Base-by-base conservation (phyloP, 2,329 filamentous ascomycete species). In the Fusarium hostae region DNA sequence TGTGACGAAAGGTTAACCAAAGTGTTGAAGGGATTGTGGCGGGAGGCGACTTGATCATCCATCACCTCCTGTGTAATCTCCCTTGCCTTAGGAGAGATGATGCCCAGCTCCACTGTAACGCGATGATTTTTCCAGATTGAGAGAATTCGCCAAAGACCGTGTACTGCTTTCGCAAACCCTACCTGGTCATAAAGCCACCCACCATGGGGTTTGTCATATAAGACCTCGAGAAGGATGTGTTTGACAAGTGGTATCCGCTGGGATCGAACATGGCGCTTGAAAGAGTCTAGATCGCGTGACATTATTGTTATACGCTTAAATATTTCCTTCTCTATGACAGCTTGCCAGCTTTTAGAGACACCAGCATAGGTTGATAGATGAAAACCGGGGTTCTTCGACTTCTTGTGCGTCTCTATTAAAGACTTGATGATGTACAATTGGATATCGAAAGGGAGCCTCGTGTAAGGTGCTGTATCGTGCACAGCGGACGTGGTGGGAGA, bases 51-150 rank as follows among this genome's bases (percentile, higher is more conserved):
- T 35, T 9, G 15, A 35, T 35, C 9, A 35, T 16, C 7, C n/a
- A n/a, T n/a, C n/a, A n/a, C n/a, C n/a, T n/a, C n/a, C n/a, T n/a
- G n/a, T n/a, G n/a, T n/a, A n/a, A n/a, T n/a, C n/a, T n/a, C n/a
- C n/a, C n/a, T 30, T 11, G 6, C 13, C 1, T 1, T 2, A 7
- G 2, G 2, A 24, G 68, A 63, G 57, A 63, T 24, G n/a, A 71
- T 43, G 5, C 68, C 68, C 1, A 72, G 24, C 47, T 72, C 58
- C 26, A 71, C 54, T 39, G 68, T 64, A 12, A 72, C 24, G 5
- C 43, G 37, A 13, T 66, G 30, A 32, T 37, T 45, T 9, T 24
- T 45, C 70, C 65, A 72, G 16, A 15, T 22, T 22, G 61, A 58
- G 9, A 72, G 68, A 9, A 71, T 30, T 9, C 28, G 13, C 68